phyloP scores from a whole-genome alignment of 2,329 filamentous ascomycete species.

The Aspergillus felis region DNA sequence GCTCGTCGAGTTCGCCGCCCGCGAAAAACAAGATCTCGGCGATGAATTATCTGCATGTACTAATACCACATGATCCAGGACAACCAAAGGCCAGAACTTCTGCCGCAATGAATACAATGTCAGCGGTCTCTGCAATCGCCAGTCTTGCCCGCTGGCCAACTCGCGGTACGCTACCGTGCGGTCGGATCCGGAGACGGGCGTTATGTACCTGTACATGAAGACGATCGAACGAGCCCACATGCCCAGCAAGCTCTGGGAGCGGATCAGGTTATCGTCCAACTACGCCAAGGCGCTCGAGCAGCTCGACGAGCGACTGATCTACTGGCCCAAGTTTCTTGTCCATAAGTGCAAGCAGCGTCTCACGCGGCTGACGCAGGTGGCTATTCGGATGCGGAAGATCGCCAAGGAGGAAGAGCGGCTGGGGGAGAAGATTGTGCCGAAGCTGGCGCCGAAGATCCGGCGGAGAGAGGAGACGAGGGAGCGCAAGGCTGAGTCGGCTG shows the following conservation, averaged over 20 bases:
- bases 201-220: conserved; percentile 95
- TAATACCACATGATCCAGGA: conserved; percentile 46
- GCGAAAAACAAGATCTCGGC: conserved; percentile 2
- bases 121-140: conserved; percentile 75
- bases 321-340: conserved; percentile 89
- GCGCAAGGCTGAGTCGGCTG: conserved; percentile 73
- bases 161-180: conserved; percentile 89
- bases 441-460: conserved; percentile 84
- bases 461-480: conserved; percentile 72
- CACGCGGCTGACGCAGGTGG: conserved; percentile 86
- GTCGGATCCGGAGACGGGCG: conserved; percentile 72
- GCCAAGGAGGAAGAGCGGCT: conserved; percentile 85
- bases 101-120: conserved; percentile 95
- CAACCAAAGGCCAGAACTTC: conserved; percentile 83
- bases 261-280: conserved; percentile 83
- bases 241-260: conserved; percentile 91
- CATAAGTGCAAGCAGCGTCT: conserved; percentile 97
- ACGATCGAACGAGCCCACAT: conserved; percentile 83
- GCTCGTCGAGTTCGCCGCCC: conserved; percentile 5
- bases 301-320: conserved; percentile 79
- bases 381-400: conserved; percentile 70
- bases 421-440: conserved; percentile 82
- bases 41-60: neutral
- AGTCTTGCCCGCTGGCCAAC: conserved; percentile 88
- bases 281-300: conserved; percentile 85